Evolutionary conservation across 139 green algal species (phyloP), one percentile per base, ranked within the genome.

Genomic region (Chlorella sp.): DNA sequence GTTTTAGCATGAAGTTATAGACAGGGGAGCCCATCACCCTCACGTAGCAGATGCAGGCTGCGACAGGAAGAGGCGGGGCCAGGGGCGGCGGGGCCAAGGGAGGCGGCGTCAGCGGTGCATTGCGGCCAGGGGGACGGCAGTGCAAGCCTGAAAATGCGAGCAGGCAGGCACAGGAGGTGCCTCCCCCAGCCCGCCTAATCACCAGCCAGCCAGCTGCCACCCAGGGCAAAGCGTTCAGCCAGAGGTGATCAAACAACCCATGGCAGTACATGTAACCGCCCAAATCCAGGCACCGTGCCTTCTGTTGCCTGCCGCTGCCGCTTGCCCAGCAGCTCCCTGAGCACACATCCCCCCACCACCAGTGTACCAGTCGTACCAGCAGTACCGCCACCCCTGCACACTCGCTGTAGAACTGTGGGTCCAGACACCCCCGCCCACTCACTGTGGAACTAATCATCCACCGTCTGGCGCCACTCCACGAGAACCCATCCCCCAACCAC

Each of bases 1-100:
- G 42, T 39, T 36, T 66, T 39, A 82, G 68, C 42, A 57, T 15
- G n/a, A 93, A 91, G 3, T 82, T 76, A 66, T 91, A 90, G 26
- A 93, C n/a, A 16, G 91, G 91, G 0, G 39, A 68, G 53, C 91
- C 91, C 18, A 83, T 2, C 14, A 85, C 91, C 1, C 83, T 79
- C 18, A 89, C 37, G 26, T 93, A 87, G 39, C 48, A 57, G 15
- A 93, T 34, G 81, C 91, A 93, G 57, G 90, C 88, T 91, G 88
- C 78, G 68, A 30, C 14, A n/a, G 40, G 71, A 15, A 3, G 26
- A 19, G 26, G 61, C 21, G 22, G 16, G 48, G 32, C 9, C 39
- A 86, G 81, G 32, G 28, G 79, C 34, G 26, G 34, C 34, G 1
- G 28, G 76, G n/a, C n/a, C n/a, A 39, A 3, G 75, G 28, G 75